Base-by-base conservation (phyloP, 139 green algal genomes). In the Auxenochlorella pyrenoidosa region DNA sequence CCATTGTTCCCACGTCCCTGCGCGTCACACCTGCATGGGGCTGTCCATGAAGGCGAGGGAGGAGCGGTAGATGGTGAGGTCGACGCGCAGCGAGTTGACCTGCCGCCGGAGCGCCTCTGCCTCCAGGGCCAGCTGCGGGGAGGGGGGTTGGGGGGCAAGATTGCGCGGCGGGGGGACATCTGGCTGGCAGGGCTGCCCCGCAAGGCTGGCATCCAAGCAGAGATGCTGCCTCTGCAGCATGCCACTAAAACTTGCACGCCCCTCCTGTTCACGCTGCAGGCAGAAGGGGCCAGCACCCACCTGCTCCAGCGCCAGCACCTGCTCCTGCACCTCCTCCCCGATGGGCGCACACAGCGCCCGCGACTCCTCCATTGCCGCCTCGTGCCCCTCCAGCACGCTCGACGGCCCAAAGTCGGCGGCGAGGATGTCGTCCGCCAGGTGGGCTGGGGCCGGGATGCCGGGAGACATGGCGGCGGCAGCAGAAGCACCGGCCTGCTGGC, bases 1-100 rank as follows among this genome's bases (percentile, higher is more conserved):
- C 28, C 3, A 75, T 2, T 34, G 6, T 38, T 75, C 30, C 3
- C 24, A 10, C n/a, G 3, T 24, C n/a, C 70, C 30, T 30, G 70
- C 34, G 2, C 66, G 10, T 24, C 47, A 34, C 75, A 60, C 80
- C 80, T 77, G 34, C 12, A 41, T 30, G 1, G 80, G 80, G 59
- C 6, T 60, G 80, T 85, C 80, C 80, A 76, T 85, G 63, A 85
- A 85, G 38, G 80, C 80, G 6, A 85, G 80, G 63, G 80, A 76
- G 80, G 80, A 85, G 80, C 80, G 40, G 63, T 85, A 85, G 60
- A 85, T 76, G 63, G 80, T 63, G 40, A 85, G 80, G 80, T 76
- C 60, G 63, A 85, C 63, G 21, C 40, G 38, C 80, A 85, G 40
- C 5, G 36, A 15, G 40, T 30, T n/a, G 12, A 76, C n/a, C 60